Evolutionary conservation across 805 yeast genomes (phyloP).

Genomic region (Torulaspora indica): DNA sequence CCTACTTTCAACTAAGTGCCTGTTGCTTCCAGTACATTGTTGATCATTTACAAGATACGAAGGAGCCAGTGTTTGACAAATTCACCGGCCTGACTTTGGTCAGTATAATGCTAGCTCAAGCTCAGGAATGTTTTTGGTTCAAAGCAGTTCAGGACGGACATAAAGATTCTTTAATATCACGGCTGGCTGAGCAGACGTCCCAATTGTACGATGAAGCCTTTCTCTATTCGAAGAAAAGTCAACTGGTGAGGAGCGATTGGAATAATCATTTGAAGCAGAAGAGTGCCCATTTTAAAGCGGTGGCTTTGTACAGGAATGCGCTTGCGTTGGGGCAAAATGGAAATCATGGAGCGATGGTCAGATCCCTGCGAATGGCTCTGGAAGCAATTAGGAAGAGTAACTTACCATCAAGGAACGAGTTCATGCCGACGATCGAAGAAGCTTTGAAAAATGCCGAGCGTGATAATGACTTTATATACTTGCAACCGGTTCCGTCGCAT

Average conservation of each 20-base stretch:
- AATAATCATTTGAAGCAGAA: slow-evolving; percentile 56
- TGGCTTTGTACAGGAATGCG: slow-evolving; percentile 62
- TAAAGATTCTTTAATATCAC: slow-evolving; percentile 58
- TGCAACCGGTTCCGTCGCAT: slow-evolving; percentile 56
- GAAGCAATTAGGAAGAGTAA: slow-evolving; percentile 39
- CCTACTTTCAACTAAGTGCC: slow-evolving; percentile 65
- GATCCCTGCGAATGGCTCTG: slow-evolving; percentile 39
- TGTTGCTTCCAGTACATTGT: slow-evolving; percentile 51
- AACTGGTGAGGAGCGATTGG: slow-evolving; percentile 60
- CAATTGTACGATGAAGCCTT: slow-evolving; percentile 49
- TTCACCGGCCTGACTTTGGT: slow-evolving; percentile 50
- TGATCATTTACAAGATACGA: slow-evolving; percentile 15
- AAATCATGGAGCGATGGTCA: slow-evolving; percentile 69
- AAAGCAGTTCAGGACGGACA: slow-evolving; percentile 46
- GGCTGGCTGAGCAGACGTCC: slow-evolving; percentile 59
- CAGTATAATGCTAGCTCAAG: slow-evolving; percentile 66
- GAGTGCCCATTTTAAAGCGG: slow-evolving; percentile 61
- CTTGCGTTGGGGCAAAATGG: slow-evolving; percentile 30
- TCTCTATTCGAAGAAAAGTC: slow-evolving; percentile 42
- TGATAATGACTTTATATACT: slow-evolving; percentile 77
- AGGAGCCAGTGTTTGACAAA: slow-evolving; percentile 37
- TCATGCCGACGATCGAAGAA: slow-evolving; percentile 43
- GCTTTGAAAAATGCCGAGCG: slow-evolving; percentile 54
- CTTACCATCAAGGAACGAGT: slow-evolving; percentile 33
- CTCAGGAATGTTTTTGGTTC: slow-evolving; percentile 83